phyloP scores from a whole-genome alignment of 2,329 filamentous ascomycete genomes.

The Fusarium tuaranense region DNA sequence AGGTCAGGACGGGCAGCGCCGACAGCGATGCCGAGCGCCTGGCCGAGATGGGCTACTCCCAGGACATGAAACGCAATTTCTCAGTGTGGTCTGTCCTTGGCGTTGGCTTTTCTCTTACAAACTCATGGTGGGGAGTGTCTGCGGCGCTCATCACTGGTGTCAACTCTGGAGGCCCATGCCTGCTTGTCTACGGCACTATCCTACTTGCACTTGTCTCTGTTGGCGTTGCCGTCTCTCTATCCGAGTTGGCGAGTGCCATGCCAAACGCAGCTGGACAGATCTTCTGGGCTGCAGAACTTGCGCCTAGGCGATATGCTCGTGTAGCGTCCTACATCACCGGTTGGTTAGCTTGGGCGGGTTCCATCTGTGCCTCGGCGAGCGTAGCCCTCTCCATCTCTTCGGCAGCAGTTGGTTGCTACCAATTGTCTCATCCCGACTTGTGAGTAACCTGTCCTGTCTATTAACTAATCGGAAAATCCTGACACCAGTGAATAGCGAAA shows the following conservation, averaged over 20 bases:
- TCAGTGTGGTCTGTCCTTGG: slow-evolving; percentile 56
- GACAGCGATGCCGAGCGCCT: slow-evolving; percentile 8
- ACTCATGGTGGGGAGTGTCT: slow-evolving; percentile 54
- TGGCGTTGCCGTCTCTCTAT: not conserved
- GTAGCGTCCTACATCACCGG: slow-evolving; percentile 10
- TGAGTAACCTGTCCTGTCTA: not conserved
- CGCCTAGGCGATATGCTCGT: not conserved
- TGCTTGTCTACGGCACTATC: slow-evolving; percentile 23
- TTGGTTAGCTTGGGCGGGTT: slow-evolving; percentile 7
- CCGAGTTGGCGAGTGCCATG: slow-evolving; percentile 3
- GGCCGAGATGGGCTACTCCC: slow-evolving; percentile 10
- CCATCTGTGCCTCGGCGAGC: slow-evolving; percentile 13
- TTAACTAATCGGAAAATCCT: not conserved
- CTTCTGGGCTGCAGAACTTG: slow-evolving; percentile 2
- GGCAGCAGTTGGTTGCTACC: slow-evolving; percentile 6
- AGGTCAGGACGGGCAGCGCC: not conserved
- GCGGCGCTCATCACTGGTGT: slow-evolving; percentile 52
- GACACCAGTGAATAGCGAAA: not conserved
- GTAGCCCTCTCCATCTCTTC: not conserved
- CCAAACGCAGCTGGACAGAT: slow-evolving; percentile 11
- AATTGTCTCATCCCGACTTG: slow-evolving; percentile 4
- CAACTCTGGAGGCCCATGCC: slow-evolving; percentile 42
- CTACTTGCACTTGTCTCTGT: slow-evolving; percentile 1
- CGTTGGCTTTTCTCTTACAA: slow-evolving; percentile 56
- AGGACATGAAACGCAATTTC: slow-evolving; percentile 47